A percentile compares a stretch with the other conserved stretches of the same genome.
These are phyloP conservation scores for Pseudevernia furfuracea DNA, from an alignment of 495 filamentous ascomycete genomes.

Conservation along the genomic window DNA sequence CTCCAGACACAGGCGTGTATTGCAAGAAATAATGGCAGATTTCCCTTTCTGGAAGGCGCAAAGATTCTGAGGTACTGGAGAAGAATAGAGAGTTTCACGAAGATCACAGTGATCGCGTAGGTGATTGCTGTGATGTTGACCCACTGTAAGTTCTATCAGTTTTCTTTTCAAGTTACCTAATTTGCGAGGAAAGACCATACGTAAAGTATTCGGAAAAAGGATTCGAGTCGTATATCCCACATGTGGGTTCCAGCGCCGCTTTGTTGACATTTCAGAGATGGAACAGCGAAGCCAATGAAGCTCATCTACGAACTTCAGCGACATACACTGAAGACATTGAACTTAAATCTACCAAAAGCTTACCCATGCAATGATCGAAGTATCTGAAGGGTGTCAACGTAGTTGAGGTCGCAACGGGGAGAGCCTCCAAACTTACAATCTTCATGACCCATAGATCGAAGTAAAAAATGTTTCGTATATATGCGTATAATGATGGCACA, in stretches of 20 bases:
- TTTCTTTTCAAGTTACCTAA: background rate
- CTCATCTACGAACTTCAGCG: background rate
- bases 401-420: too few species aligned
- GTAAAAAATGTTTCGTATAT: slow-evolving; percentile 9
- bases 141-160: background rate
- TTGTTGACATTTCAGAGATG: background rate
- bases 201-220: slow-evolving; percentile 6
- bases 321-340: background rate
- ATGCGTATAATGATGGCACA: slow-evolving; percentile 5
- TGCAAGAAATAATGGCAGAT: background rate
- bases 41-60: slow-evolving; percentile 20
- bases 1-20: background rate
- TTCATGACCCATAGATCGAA: slow-evolving; percentile 4
- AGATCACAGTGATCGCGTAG: slow-evolving; percentile 36
- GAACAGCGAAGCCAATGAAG: background rate
- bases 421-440: slow-evolving; percentile 1
- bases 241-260: background rate
- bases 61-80: slow-evolving; percentile 46
- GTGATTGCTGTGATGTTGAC: slow-evolving; percentile 18
- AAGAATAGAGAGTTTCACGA: slow-evolving; percentile 43
- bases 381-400: background rate
- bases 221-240: slow-evolving; percentile 6
- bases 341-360: background rate
- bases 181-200: background rate
- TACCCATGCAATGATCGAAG: background rate